Percentiles rank a stretch among this genome's conserved stretches.
These are phyloP conservation scores for Dioscorea cayenensis DNA, from an alignment of 116 monocot genomes.

Conservation along the genomic window DNA sequence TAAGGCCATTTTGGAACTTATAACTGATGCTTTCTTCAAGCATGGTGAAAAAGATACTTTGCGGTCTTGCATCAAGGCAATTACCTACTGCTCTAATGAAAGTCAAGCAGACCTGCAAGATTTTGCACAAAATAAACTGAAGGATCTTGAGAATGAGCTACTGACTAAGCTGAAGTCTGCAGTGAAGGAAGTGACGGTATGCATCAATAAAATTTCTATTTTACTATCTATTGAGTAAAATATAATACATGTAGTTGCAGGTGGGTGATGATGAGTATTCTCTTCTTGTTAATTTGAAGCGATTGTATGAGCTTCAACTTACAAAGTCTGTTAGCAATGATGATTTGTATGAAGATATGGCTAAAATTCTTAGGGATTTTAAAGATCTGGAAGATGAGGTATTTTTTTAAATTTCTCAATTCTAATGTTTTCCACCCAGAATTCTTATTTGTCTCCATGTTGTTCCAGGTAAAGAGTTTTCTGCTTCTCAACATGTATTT, in stretches of 20 bases:
- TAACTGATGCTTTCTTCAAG: conserved; percentile 87
- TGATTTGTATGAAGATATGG: conserved; percentile 74
- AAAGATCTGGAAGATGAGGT: conserved; percentile 83
- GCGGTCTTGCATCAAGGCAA: conserved; percentile 77
- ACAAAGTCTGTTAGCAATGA: conserved; percentile 59
- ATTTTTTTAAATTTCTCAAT: background rate
- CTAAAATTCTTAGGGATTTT: conserved; percentile 40
- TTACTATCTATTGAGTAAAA: conserved; percentile 3
- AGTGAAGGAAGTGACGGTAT: conserved; percentile 74
- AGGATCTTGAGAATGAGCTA: conserved; percentile 83
- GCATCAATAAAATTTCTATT: conserved; percentile 1
- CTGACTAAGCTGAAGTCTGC: conserved; percentile 66
- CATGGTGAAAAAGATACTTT: conserved; percentile 85
- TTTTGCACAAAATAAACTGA: conserved; percentile 83
- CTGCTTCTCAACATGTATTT: conserved; percentile 93
- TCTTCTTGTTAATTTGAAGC: conserved; percentile 87
- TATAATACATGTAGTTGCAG: conserved; percentile 32
- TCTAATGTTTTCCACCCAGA: background rate
- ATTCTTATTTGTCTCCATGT: conserved; percentile 5
- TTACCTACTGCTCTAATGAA: conserved; percentile 76
- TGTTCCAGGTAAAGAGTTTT: conserved; percentile 76
- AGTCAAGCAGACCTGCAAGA: conserved; percentile 84
- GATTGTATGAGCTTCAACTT: conserved; percentile 83
- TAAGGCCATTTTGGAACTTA: conserved; percentile 62
- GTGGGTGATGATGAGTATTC: conserved; percentile 89